A percentile compares a stretch with the other conserved stretches of the same genome.
Conservation (phyloP, 805 yeast species). For the Tetrapisispora namnaoensis region DNA sequence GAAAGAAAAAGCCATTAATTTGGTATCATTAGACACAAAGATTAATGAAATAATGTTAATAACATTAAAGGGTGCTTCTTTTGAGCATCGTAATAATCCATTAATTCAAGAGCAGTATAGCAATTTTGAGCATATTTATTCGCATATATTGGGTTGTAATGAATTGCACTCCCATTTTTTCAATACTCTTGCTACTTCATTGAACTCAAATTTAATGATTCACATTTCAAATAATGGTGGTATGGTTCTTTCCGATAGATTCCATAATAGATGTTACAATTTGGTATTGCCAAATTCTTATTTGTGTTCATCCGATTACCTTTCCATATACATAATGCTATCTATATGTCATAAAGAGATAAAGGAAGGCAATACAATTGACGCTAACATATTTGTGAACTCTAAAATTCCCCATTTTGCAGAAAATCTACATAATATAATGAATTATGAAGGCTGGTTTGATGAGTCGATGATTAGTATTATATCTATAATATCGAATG, state of each 20-base stretch:
- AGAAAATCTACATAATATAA: constrained; percentile 9
- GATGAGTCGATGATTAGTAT: constrained; percentile 10
- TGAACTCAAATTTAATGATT: constrained; percentile 16
- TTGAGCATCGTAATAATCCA: constrained; percentile 12
- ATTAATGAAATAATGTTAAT: constrained; percentile 15
- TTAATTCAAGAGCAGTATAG: constrained; percentile 11
- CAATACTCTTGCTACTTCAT: constrained; percentile 10
- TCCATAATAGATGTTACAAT: constrained; percentile 13
- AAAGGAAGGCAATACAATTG: constrained; percentile 7
- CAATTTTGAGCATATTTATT: constrained; percentile 21
- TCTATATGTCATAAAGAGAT: constrained; percentile 14
- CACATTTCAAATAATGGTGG: constrained; percentile 21
- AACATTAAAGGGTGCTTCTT: constrained; percentile 22
- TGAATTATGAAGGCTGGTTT: constrained; percentile 14
- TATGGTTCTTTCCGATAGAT: constrained; percentile 15
- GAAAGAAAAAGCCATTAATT: constrained; percentile 22
- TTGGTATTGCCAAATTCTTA: constrained; percentile 19
- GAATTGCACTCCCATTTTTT: constrained; percentile 23
- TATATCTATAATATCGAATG: constrained; percentile 6
- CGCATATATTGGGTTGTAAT: constrained; percentile 24
- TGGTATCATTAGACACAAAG: constrained; percentile 10
- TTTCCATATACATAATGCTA: constrained; percentile 19
- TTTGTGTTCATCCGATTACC: constrained; percentile 22
- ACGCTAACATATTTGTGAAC: constrained; percentile 15
- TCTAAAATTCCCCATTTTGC: constrained; percentile 11